Base-by-base conservation (phyloP, 2,329 filamentous ascomycete genomes). In the Fusarium xylarioides region DNA sequence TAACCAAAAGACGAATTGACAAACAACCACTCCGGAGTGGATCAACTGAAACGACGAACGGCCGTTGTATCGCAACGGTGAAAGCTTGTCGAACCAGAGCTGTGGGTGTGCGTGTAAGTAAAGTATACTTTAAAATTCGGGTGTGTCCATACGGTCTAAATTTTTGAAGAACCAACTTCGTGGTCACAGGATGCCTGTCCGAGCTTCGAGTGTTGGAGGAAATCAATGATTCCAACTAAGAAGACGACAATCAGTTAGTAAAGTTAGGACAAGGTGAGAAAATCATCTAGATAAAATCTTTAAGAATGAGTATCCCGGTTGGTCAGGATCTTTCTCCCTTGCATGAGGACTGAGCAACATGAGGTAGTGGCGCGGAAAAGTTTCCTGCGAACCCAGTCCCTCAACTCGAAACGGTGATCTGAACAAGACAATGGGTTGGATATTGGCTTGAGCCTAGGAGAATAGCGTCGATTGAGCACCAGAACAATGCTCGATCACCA, bases 241-340 rank as follows among this genome's bases (percentile, higher is more conserved):
- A 71, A 50, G 46, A 68, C 49, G 56, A 53, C 43, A 52, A 58
- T 46, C 63, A 66, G 73, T 77, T 68, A 77, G 74, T 60, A 57
- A 74, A 64, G 38, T 65, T 66, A 60, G 44, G 52, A 63, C 50
- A 47, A 69, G 50, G 46, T 32, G 34, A 54, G 21, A 63, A 62
- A 44, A 53, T 57, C 42, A 58, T 71, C 65, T 57, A 64, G 53
- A 76, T 59, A 65, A 70, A 75, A 68, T 76, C 65, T 50, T 55
- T 34, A 61, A 64, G 38, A 62, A 56, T 58, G 55, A 66, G 66
- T 68, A 55, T 60, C 73, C 70, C 50, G 57, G 62, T 49, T 56
- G 60, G 47, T 44, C 55, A 71, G 70, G 67, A 65, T 58, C 63
- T 69, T 66, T 52, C 55, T 73, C 70, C 57, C 70, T 73, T 73